phyloP scores from a whole-genome alignment of 306 rosid species.

The Albizia julibrissin region DNA sequence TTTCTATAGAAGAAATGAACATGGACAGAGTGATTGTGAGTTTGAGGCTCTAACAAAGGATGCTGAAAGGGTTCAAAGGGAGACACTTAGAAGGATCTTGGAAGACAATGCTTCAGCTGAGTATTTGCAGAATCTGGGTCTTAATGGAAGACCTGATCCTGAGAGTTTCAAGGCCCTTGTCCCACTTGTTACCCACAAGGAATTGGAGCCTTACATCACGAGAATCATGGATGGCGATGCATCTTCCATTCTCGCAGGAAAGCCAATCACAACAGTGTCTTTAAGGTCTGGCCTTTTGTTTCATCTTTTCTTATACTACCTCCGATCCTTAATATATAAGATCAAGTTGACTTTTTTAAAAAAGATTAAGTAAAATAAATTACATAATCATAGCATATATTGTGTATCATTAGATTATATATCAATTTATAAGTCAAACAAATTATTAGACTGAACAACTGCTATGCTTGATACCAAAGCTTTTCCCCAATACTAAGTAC shows the following conservation, averaged over 20 bases:
- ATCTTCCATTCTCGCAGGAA: slow-evolving; percentile 76
- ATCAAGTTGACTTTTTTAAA: no score
- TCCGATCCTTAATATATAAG: no score
- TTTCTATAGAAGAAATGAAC: slow-evolving; percentile 47
- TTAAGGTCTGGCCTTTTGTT: slow-evolving; percentile 49
- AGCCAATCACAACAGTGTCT: slow-evolving; percentile 74
- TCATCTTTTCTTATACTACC: not conserved
- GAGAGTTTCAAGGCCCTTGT: slow-evolving; percentile 77
- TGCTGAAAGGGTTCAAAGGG: slow-evolving; percentile 74
- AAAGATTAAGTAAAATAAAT: no score
- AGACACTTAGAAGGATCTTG: slow-evolving; percentile 65
- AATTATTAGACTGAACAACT: not conserved
- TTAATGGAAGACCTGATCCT: slow-evolving; percentile 76
- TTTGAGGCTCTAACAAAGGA: slow-evolving; percentile 73
- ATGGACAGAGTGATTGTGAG: slow-evolving; percentile 65
- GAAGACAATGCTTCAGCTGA: slow-evolving; percentile 76
- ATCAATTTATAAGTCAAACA: no score
- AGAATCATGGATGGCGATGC: slow-evolving; percentile 71
- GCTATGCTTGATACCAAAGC: not conserved
- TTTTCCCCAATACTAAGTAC: not conserved
- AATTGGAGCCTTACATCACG: slow-evolving; percentile 65
- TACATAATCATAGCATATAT: no score
- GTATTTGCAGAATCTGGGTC: slow-evolving; percentile 64
- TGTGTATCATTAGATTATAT: no score
- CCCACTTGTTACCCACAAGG: slow-evolving; percentile 72